Percentiles rank a stretch among this genome's conserved stretches.
These are phyloP conservation scores for Pezicula radicicola DNA, from an alignment of 2,329 filamentous ascomycete genomes.

Conservation along the genomic window DNA sequence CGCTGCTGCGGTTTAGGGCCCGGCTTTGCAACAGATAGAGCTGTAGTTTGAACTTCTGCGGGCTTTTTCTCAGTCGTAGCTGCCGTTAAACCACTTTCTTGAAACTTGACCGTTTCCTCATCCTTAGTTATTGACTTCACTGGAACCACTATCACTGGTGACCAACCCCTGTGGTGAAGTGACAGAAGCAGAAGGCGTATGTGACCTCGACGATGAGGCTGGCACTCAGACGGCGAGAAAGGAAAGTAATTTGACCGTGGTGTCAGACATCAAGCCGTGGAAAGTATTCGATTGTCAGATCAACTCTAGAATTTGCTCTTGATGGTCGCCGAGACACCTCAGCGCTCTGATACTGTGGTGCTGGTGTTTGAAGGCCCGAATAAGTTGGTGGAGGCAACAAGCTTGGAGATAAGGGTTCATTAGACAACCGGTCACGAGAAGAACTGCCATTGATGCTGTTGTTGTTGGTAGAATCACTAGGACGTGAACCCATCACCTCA, in stretches of 20 bases:
- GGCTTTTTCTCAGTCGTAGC: constrained; percentile 16
- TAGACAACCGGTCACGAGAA: not conserved
- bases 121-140: too few species aligned
- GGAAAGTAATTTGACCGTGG: not conserved
- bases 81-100: too few species aligned
- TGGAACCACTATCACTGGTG: too few species aligned
- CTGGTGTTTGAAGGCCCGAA: constrained; percentile 2
- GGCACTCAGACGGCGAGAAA: too few species aligned
- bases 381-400: constrained; percentile 4
- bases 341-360: constrained; percentile 4
- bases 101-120: too few species aligned
- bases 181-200: too few species aligned
- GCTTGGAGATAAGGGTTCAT: not conserved
- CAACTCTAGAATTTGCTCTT: constrained; percentile 2
- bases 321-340: not conserved
- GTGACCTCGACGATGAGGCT: too few species aligned
- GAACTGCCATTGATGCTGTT: not conserved
- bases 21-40: not conserved
- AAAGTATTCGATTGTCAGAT: constrained; percentile 2
- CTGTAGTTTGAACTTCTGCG: constrained; percentile 27
- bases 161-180: too few species aligned
- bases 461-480: not conserved
- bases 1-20: constrained; percentile 20
- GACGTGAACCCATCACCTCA: too few species aligned
- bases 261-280: not conserved